Evolutionary conservation across 2,329 filamentous ascomycete species (phyloP).

Genomic region (Trichoderma simmonsii): DNA sequence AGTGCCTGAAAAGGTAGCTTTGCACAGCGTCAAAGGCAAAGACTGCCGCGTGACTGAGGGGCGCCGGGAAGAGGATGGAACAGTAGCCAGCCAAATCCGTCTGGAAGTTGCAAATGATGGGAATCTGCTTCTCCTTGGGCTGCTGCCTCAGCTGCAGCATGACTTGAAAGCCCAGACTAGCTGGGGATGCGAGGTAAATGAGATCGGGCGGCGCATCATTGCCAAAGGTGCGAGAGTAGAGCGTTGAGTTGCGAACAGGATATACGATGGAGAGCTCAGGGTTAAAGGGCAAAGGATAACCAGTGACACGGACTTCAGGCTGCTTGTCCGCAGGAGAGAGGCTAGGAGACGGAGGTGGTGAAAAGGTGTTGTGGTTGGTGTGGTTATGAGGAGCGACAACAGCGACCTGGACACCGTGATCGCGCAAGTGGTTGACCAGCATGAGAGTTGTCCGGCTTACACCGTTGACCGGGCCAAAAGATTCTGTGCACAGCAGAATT

Average conservation of each 20-base stretch:
- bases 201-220: constrained; percentile 53
- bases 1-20: constrained; percentile 62
- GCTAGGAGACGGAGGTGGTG: constrained; percentile 38
- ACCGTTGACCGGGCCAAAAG: constrained; percentile 70
- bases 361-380: constrained; percentile 53
- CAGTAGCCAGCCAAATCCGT: constrained; percentile 69
- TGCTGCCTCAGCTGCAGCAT: constrained; percentile 66
- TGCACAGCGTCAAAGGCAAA: constrained; percentile 62
- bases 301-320: constrained; percentile 57
- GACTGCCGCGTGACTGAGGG: constrained; percentile 59
- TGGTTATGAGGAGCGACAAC: constrained; percentile 63
- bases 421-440: constrained; percentile 63
- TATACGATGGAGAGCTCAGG: constrained; percentile 68
- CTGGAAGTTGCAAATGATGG: constrained; percentile 67
- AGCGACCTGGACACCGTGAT: constrained; percentile 61
- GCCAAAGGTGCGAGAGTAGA: constrained; percentile 60
- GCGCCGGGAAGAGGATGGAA: constrained; percentile 63
- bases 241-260: constrained; percentile 60
- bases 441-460: constrained; percentile 68
- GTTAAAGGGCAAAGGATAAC: constrained; percentile 68
- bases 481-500: constrained; percentile 67
- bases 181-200: constrained; percentile 67
- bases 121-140: constrained; percentile 50
- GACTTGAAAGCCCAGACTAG: constrained; percentile 67
- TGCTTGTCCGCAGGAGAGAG: constrained; percentile 33